These are phyloP conservation scores for Dalbergia cochinchinensis DNA, from an alignment of 306 rosid species.

Conservation along the genomic window DNA sequence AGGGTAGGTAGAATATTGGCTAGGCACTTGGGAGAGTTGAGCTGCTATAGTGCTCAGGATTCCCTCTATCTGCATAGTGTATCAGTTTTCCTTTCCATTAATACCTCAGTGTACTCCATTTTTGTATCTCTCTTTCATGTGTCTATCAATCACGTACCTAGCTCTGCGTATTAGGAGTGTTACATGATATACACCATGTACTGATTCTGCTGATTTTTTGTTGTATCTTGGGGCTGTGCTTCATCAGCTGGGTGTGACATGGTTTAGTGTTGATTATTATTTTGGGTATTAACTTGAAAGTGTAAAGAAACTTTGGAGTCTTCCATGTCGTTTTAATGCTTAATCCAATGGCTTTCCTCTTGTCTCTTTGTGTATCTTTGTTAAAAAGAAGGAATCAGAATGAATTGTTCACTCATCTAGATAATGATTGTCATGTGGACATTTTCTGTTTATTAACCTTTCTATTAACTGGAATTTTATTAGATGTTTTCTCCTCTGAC, in stretches of 20 bases:
- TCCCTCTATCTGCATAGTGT: too few species aligned
- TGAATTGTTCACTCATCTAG: background rate
- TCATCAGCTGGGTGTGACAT: background rate
- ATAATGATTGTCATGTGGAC: background rate
- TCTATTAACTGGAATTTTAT: conserved; percentile 10
- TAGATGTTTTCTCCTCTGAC: conserved; percentile 14
- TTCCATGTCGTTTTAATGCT: conserved; percentile 3
- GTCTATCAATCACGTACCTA: background rate
- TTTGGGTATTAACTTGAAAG: background rate
- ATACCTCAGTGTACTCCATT: too few species aligned
- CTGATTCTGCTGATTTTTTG: background rate
- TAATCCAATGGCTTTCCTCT: background rate
- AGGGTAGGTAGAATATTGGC: too few species aligned
- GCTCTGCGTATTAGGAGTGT: background rate
- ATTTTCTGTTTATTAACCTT: background rate
- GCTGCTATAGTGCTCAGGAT: too few species aligned
- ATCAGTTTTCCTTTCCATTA: too few species aligned
- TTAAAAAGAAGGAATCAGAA: background rate
- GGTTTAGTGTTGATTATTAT: background rate
- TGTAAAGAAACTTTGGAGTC: background rate
- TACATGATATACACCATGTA: background rate
- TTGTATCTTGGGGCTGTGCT: background rate
- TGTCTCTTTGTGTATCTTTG: background rate
- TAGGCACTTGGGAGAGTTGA: too few species aligned
- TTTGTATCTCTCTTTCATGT: too few species aligned